phyloP scores from a whole-genome alignment of 169 alveolate genomes.

The Eimeria brunetti region DNA sequence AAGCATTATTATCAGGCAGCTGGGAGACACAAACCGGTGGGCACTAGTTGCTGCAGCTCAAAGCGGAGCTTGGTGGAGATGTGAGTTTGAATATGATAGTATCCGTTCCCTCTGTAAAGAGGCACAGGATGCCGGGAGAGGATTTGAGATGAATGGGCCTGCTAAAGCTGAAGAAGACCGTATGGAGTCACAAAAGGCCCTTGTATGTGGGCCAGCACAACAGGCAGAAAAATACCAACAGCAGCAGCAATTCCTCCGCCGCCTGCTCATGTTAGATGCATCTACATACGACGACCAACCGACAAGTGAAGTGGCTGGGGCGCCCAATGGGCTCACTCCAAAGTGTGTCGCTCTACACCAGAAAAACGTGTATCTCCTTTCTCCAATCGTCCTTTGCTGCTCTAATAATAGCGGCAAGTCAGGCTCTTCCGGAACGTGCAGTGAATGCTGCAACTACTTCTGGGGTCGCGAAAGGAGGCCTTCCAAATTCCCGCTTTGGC shows the following conservation, averaged over 20 bases:
- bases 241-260: conserved; percentile 66
- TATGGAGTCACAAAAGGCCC: conserved; percentile 30
- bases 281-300: not conserved
- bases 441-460: not conserved
- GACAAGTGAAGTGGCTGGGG: not conserved
- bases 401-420: not conserved
- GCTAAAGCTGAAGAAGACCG: conserved; percentile 8
- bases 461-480: not conserved
- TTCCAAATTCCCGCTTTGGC: not conserved
- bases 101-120: conserved; percentile 21
- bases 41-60: conserved; percentile 61
- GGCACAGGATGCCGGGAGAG: not conserved
- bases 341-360: not conserved
- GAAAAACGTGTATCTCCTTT: not conserved
- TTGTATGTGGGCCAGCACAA: not conserved
- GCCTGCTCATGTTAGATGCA: conserved; percentile 62
- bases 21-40: not conserved
- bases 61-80: conserved; percentile 66
- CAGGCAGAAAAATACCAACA: conserved; percentile 29
- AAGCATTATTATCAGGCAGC: conserved; percentile 17
- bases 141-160: not conserved
- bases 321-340: not conserved
- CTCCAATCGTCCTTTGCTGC: not conserved
- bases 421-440: not conserved
- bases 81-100: conserved; percentile 32